Percentiles rank a stretch among this genome's conserved stretches.
Evolutionary conservation across 441 rosid species (phyloP).

Genomic region (Pelargonium cotyledonis): DNA sequence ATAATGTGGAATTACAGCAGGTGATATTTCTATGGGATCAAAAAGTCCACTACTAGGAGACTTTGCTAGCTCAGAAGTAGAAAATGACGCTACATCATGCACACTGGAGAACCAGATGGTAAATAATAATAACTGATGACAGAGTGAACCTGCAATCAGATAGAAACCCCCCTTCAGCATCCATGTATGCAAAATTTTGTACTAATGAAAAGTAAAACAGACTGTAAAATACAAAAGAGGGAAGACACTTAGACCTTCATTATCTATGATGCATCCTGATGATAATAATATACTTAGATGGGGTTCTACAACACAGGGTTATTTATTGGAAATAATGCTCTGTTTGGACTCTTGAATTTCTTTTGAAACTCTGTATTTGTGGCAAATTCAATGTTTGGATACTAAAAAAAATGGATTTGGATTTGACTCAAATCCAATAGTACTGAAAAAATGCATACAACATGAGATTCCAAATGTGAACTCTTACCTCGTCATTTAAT

Average conservation of each 20-base stretch:
- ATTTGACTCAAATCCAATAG: no score
- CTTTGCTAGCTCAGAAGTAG: conserved; percentile 50
- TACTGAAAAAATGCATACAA: no score
- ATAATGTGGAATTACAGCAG: conserved; percentile 61
- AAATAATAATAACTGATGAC: conserved; percentile 47
- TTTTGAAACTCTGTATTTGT: no score
- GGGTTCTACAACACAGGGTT: not conserved
- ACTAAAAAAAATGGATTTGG: no score
- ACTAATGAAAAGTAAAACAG: not conserved
- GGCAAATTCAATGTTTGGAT: no score
- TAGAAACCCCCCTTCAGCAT: conserved; percentile 23
- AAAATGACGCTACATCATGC: conserved; percentile 49
- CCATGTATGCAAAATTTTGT: conserved; percentile 5
- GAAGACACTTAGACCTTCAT: not conserved
- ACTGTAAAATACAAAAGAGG: not conserved
- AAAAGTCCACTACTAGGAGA: conserved; percentile 58
- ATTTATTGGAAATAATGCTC: no score
- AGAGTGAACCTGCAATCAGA: conserved; percentile 49
- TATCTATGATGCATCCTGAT: not conserved
- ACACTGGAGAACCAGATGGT: conserved; percentile 58
- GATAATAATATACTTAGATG: not conserved
- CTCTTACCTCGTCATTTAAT: no score
- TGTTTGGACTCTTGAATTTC: no score
- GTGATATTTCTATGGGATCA: conserved; percentile 89
- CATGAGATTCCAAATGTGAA: no score